Base-by-base conservation (phyloP, 176 grass and related monocot genomes). In the Oryza brachyantha region DNA sequence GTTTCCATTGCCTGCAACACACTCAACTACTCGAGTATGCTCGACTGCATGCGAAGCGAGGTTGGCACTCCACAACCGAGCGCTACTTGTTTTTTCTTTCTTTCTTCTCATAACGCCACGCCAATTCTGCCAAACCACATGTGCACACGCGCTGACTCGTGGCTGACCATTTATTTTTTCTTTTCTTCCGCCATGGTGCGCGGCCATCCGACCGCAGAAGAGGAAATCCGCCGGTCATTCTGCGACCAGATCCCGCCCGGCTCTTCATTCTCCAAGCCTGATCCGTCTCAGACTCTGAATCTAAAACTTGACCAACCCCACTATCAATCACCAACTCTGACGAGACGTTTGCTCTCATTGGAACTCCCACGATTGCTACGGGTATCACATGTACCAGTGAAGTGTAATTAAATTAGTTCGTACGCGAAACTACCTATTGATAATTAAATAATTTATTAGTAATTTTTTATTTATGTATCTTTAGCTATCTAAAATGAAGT, bases 1-100 rank as follows among this genome's bases (percentile, higher is more conserved):
- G 68, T 88, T 37, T 78, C 67, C 5, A 39, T 83, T 61, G 80
- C 86, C 83, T 87, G 36, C 35, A 70, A 66, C 55, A 36, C 59
- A 78, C 73, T 54, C 32, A 34, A 66, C n/a, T 2, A 46, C 42
- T 46, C 43, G 43, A 46, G 14, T 46, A 45, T n/a, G n/a, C 48
- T 52, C 46, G 19, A 52, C 7, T 52, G 35, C 5, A 36, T 6
- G 52, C n/a, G 32, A 50, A 72, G 52, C n/a, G 32, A 50, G 64
- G 76, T 73, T 75, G 77, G 84, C 70, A 69, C 55, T 46, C 55
- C 63, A 42, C 78, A 32, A 29, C 76, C 28, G 10, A 74, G 46
- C 71, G 17, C 22, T n/a, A n/a, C n/a, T n/a, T n/a, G n/a, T n/a
- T n/a, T n/a, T n/a, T n/a, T n/a, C n/a, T n/a, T n/a, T n/a, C 9